phyloP scores from a whole-genome alignment of 1,139 yeast genomes.

The Hanseniaspora uvarum region DNA sequence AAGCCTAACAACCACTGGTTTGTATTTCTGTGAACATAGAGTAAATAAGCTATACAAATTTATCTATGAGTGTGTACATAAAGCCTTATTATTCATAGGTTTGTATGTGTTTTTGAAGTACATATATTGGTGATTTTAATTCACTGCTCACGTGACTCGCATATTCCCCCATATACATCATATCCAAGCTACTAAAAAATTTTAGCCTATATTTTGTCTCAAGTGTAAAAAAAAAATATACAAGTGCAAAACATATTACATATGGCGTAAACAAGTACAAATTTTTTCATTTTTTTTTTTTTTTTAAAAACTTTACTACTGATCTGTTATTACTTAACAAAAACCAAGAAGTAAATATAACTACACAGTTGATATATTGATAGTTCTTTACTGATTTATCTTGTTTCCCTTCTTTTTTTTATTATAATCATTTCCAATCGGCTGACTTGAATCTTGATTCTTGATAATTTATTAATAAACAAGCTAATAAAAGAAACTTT shows the following conservation, averaged over 20 bases:
- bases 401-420: too few species aligned
- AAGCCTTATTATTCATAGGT: not conserved
- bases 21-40: not conserved
- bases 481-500: not conserved
- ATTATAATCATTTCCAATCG: too few species aligned
- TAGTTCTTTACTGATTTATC: too few species aligned
- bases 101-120: constrained; percentile 4
- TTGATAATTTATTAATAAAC: not conserved
- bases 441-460: too few species aligned
- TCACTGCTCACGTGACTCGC: not conserved
- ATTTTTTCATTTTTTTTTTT: not conserved
- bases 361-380: too few species aligned
- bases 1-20: constrained; percentile 6
- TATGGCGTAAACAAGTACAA: not conserved
- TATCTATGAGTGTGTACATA: constrained; percentile 3
- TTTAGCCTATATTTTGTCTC: not conserved
- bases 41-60: not conserved
- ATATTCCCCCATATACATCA: too few species aligned
- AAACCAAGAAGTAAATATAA: too few species aligned
- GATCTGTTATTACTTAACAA: not conserved
- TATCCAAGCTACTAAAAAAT: not conserved
- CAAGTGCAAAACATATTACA: not conserved
- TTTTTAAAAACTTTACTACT: not conserved
- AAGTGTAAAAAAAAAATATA: not conserved
- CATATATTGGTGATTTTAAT: constrained; percentile 5